A percentile compares a stretch with the other conserved stretches of the same genome.
Conservation (phyloP, 139 green algal genomes). For the Eudorina sp. region DNA sequence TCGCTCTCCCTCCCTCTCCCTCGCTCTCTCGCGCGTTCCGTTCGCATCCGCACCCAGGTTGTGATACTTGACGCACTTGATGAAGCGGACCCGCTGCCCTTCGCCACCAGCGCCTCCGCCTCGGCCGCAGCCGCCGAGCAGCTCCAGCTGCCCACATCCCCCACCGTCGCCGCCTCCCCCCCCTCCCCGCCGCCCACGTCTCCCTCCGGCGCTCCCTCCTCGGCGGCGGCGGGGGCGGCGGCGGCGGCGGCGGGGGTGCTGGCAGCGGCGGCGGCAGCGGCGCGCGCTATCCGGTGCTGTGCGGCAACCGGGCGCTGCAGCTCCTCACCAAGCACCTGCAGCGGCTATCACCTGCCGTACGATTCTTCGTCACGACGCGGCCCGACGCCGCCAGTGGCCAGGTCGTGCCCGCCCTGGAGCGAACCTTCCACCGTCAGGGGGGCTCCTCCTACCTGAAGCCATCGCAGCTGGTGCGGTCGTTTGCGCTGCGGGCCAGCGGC, state of each 20-base stretch:
- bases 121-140: no score
- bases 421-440: not conserved
- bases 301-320: slow-evolving; percentile 6
- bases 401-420: slow-evolving; percentile 3
- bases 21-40: no score
- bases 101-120: not conserved
- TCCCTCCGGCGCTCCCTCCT: no score
- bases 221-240: no score
- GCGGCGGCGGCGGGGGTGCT: not conserved
- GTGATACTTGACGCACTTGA: slow-evolving; percentile 36
- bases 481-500: not conserved
- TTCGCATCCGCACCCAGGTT: no score
- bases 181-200: no score
- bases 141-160: no score
- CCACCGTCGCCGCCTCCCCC: no score
- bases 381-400: slow-evolving; percentile 10
- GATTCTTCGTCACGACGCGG: slow-evolving; percentile 34
- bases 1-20: no score
- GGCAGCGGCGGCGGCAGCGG: not conserved
- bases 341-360: not conserved
- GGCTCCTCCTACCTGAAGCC: not conserved
- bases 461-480: not conserved
- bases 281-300: not conserved
- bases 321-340: slow-evolving; percentile 7
- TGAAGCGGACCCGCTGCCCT: slow-evolving; percentile 31